Conservation (phyloP, 139 green algal species). For the Volvox africanus region DNA sequence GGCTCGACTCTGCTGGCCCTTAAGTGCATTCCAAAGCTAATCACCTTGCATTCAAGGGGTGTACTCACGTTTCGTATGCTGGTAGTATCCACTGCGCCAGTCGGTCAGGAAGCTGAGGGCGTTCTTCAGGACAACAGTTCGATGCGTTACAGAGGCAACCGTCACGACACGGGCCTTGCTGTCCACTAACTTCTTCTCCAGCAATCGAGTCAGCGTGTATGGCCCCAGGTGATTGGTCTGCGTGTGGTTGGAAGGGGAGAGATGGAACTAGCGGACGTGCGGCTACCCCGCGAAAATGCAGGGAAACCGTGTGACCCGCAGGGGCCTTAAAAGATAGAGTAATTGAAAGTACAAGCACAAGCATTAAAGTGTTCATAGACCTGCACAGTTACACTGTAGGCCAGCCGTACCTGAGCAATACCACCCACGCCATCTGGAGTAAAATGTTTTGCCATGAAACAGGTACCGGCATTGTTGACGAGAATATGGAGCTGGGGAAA, state of each 20-base stretch:
- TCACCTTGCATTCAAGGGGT: too few relatives aligned
- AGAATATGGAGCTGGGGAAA: conserved; percentile 60
- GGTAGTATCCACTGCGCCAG: conserved; percentile 59
- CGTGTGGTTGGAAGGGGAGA: not conserved
- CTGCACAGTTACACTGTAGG: too few relatives aligned
- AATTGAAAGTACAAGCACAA: too few relatives aligned
- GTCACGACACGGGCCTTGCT: conserved; percentile 64
- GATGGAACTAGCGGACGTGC: too few relatives aligned
- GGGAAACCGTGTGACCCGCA: too few relatives aligned
- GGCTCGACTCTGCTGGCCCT: too few relatives aligned
- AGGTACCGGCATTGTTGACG: conserved; percentile 68
- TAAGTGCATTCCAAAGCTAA: too few relatives aligned
- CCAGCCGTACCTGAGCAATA: conserved; percentile 58
- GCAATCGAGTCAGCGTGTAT: conserved; percentile 81
- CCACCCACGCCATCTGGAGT: conserved; percentile 58
- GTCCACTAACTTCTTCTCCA: conserved; percentile 69
- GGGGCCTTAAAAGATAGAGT: too few relatives aligned
- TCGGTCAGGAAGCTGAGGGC: conserved; percentile 54
- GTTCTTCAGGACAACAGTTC: conserved; percentile 54
- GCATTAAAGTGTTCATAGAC: too few relatives aligned
- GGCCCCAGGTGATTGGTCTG: conserved; percentile 82
- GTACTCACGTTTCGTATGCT: conserved; percentile 54
- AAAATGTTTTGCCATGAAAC: conserved; percentile 59
- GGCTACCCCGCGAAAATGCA: not conserved
- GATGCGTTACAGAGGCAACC: conserved; percentile 63